A percentile compares a stretch with the other conserved stretches of the same genome.
Conservation (phyloP, 1,139 yeast genomes). For the Yamadazyma aaseri region DNA sequence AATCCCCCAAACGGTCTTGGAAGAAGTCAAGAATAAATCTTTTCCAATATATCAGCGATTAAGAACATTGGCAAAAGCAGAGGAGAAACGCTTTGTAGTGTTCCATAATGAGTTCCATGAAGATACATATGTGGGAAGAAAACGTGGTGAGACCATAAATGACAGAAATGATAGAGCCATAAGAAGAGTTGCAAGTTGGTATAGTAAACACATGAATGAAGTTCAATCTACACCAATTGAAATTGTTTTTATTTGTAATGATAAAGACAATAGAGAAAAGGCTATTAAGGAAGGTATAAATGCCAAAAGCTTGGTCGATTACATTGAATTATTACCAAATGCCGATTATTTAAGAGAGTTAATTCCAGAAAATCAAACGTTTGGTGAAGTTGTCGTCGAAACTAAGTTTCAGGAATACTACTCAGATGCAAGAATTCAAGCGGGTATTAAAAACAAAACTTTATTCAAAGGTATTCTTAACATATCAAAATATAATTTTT, state of each 20-base stretch:
- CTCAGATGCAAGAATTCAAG: conserved; percentile 78
- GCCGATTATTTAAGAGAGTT: conserved; percentile 78
- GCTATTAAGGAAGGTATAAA: conserved; percentile 55
- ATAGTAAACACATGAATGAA: conserved; percentile 56
- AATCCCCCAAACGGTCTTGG: conserved; percentile 89
- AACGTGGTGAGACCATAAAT: conserved; percentile 70
- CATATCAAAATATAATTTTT: conserved; percentile 80
- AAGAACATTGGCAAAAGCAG: conserved; percentile 72
- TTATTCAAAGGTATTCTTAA: conserved; percentile 81
- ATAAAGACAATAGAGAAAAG: conserved; percentile 60
- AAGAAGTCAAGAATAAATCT: conserved; percentile 86
- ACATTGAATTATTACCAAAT: conserved; percentile 71
- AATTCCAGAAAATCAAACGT: conserved; percentile 54
- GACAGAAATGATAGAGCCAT: conserved; percentile 94
- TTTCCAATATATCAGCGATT: conserved; percentile 85
- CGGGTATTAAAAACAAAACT: conserved; percentile 86
- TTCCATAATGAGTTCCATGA: conserved; percentile 90
- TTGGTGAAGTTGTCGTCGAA: conserved; percentile 35
- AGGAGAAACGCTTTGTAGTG: conserved; percentile 82
- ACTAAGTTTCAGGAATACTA: conserved; percentile 75
- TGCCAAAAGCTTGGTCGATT: conserved; percentile 60
- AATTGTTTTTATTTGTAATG: conserved; percentile 74
- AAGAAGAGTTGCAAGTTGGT: conserved; percentile 74
- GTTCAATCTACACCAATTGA: conserved; percentile 39
- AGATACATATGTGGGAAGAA: conserved; percentile 65